Conservation (phyloP, 2,329 filamentous ascomycete genomes). For the Sarocladiaceae sp. region DNA sequence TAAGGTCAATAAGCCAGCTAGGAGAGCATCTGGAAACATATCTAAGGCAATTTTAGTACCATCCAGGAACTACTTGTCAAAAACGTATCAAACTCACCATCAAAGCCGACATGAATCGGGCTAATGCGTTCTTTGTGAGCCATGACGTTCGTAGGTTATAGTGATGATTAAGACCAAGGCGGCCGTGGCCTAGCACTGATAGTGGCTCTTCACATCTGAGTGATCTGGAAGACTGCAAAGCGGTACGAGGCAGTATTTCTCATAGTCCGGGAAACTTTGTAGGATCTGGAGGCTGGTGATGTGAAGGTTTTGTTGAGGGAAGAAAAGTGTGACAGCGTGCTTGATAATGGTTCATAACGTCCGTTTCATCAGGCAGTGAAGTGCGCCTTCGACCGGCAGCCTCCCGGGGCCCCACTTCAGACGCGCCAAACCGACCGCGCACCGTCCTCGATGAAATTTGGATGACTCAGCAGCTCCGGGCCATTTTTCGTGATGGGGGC, state of each 20-base stretch:
- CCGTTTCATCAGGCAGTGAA: not conserved
- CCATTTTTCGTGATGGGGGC: constrained; percentile 6
- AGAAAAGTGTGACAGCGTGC: not conserved
- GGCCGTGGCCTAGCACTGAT: too few relatives aligned
- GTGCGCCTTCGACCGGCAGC: not conserved
- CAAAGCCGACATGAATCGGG: not conserved
- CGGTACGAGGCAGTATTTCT: too few relatives aligned
- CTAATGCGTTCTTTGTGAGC: not conserved
- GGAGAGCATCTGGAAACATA: not conserved
- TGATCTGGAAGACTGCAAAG: too few relatives aligned
- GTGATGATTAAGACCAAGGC: not conserved
- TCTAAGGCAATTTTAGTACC: not conserved
- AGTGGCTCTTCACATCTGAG: too few relatives aligned
- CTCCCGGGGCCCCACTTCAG: not conserved
- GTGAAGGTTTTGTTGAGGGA: not conserved
- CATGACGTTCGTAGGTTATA: not conserved
- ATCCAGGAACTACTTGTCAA: not conserved
- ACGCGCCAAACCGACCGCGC: not conserved
- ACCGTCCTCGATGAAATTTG: not conserved
- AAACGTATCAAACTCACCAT: not conserved
- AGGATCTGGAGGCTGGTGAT: too few relatives aligned
- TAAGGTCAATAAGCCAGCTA: not conserved
- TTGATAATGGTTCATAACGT: not conserved
- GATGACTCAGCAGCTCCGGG: constrained; percentile 5
- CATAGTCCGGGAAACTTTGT: too few relatives aligned